These are phyloP conservation scores for Hemisphaericaspora xylanilytica DNA, from an alignment of 1,139 yeast species.

Conservation along the genomic window DNA sequence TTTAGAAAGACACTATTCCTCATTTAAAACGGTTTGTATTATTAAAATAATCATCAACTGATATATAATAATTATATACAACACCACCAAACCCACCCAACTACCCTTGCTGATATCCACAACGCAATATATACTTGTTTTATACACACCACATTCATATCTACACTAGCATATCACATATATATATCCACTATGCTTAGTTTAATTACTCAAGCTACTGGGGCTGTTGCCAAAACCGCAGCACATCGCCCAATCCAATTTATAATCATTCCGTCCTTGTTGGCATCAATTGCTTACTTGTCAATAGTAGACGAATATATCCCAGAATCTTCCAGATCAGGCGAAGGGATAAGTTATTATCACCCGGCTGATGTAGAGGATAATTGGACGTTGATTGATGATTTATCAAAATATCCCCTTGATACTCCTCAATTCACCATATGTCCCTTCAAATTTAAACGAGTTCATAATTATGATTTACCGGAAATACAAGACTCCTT, in stretches of 20 bases:
- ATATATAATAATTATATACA: no score
- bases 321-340: slow-evolving; percentile 31
- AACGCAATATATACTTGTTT: no score
- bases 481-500: slow-evolving; percentile 35
- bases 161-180: no score
- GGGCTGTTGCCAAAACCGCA: slow-evolving; percentile 57
- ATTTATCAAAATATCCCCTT: slow-evolving; percentile 26
- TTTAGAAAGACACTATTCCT: no score
- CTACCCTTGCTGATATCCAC: no score
- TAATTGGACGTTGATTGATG: slow-evolving; percentile 47
- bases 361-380: slow-evolving; percentile 36
- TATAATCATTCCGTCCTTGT: slow-evolving; percentile 66
- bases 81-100: no score
- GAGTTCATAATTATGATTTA: slow-evolving; percentile 31
- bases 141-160: not conserved
- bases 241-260: slow-evolving; percentile 91
- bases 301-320: slow-evolving; percentile 79
- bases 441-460: slow-evolving; percentile 56
- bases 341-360: slow-evolving; percentile 26
- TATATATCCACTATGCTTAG: slow-evolving; percentile 21
- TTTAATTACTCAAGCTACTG: slow-evolving; percentile 31
- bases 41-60: no score
- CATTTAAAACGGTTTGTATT: no score
- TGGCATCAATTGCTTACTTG: slow-evolving; percentile 81
- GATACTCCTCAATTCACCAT: slow-evolving; percentile 48